Conservation (phyloP, 106 monocot species). For the Dioscorea alata region DNA sequence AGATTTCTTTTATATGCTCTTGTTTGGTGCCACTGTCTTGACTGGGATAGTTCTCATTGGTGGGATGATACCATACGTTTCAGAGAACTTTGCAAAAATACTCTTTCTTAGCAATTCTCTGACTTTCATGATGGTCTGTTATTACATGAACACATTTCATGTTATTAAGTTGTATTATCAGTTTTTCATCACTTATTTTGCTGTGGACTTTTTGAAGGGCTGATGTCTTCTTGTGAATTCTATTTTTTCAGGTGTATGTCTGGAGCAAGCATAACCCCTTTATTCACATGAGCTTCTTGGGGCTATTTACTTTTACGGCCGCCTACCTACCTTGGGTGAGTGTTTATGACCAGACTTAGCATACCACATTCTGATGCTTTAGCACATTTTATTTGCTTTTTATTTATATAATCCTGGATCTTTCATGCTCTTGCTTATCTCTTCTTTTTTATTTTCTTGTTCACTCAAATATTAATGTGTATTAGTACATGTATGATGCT, state of each 20-base stretch:
- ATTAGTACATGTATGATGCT: too few species aligned
- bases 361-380: too few species aligned
- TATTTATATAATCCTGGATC: too few species aligned
- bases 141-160: too few species aligned
- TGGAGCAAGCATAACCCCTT: constrained; percentile 99
- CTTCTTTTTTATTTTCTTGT: too few species aligned
- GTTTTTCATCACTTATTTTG: too few species aligned
- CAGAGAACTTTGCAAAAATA: constrained; percentile 80
- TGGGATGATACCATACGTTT: constrained; percentile 89
- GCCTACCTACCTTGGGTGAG: constrained; percentile 98
- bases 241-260: constrained; percentile 67
- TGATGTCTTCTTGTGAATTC: too few species aligned
- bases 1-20: constrained; percentile 97
- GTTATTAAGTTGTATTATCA: too few species aligned
- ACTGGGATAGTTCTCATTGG: constrained; percentile 85
- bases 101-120: constrained; percentile 95
- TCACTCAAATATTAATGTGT: too few species aligned
- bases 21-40: constrained; percentile 88
- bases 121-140: constrained; percentile 97
- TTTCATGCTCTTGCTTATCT: too few species aligned
- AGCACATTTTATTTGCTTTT: too few species aligned
- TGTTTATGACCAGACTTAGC: not conserved
- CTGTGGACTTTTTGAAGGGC: too few species aligned
- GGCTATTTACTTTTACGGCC: constrained; percentile 92
- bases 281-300: constrained; percentile 96